Base-by-base conservation (phyloP, 139 green algal genomes). In the Ettlia oleoabundans region DNA sequence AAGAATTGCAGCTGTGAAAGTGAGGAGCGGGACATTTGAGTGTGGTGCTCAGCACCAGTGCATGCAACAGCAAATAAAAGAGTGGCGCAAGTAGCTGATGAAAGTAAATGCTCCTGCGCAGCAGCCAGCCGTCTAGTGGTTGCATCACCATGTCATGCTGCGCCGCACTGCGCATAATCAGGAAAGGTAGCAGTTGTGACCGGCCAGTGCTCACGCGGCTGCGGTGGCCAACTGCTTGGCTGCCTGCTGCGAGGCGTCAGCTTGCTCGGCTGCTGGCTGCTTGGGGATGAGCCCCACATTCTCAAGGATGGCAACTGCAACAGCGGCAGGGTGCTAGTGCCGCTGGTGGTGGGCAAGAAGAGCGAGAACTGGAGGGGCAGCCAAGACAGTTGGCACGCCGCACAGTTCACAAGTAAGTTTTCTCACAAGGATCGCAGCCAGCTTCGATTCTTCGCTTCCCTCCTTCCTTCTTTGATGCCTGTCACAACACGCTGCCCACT, bases 231-330 rank as follows among this genome's bases (percentile, higher is more conserved):
- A 30, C 62, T 72, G 65, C 65, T 55, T 41, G 41, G 40, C 43
- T 28, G 30, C 30, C 71, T 66, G 18, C 64, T 76, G 62, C 69
- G 28, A 37, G 32, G 28, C 68, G 41, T 76, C 43, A n/a, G 30
- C 47, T 47, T 66, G 18, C 64, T 76, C n/a, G n/a, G 62, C 69
- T 33, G 53, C 55, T 33, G 47, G 73, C 72, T 80, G 66, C 64
- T 88, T 76, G 37, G 58, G 35, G 21, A 93, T 86, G 33, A 98
- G 84, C 0, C 77, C 77, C 24, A 82, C 77, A 40, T 82, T 82
- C 43, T 82, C 77, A 21, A 82, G 43, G 42, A 82, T 82, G 35
- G 63, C 64, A 2, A 82, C 77, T 76, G 77, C 77, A 52, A 5
- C 18, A 32, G 51, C 41, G 41, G 10, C 30, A 19, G n/a, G n/a